A percentile compares a stretch with the other conserved stretches of the same genome.
Conservation (phyloP, 371 early-diverging fungal species). For the Sporodiniella umbellata region DNA sequence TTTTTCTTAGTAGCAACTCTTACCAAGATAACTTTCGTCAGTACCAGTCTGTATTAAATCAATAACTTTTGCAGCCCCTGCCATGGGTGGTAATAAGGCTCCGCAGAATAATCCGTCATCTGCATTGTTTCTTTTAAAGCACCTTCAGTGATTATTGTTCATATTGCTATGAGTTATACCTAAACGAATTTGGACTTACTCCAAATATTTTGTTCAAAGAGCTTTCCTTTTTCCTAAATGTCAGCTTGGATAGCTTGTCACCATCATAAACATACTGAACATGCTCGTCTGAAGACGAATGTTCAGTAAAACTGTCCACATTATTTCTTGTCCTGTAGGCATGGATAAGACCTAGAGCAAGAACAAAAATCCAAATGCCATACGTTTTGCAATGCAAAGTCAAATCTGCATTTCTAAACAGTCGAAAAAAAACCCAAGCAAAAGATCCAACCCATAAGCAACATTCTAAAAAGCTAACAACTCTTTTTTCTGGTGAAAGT, state of each 20-base stretch:
- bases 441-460: constrained; percentile 30
- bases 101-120: constrained; percentile 48
- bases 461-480: constrained; percentile 11
- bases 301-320: background rate
- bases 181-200: constrained; percentile 18
- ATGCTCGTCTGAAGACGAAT: constrained; percentile 28
- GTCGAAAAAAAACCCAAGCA: constrained; percentile 22
- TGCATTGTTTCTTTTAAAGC: constrained; percentile 29
- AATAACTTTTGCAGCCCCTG: constrained; percentile 31
- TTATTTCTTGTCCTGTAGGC: background rate
- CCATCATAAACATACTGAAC: constrained; percentile 8
- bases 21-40: constrained; percentile 20
- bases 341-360: constrained; percentile 9
- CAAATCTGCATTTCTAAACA: constrained; percentile 1
- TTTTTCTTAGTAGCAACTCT: background rate
- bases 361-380: constrained; percentile 6
- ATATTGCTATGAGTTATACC: too few relatives aligned
- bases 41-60: constrained; percentile 15
- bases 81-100: constrained; percentile 38
- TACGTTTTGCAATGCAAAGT: background rate
- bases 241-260: constrained; percentile 1
- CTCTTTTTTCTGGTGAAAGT: too few relatives aligned
- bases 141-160: background rate
- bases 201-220: constrained; percentile 20
- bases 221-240: background rate